Percentiles rank a stretch among this genome's conserved stretches.
phyloP scores from a whole-genome alignment of 331 rosid genomes.

The Arachis monticola region DNA sequence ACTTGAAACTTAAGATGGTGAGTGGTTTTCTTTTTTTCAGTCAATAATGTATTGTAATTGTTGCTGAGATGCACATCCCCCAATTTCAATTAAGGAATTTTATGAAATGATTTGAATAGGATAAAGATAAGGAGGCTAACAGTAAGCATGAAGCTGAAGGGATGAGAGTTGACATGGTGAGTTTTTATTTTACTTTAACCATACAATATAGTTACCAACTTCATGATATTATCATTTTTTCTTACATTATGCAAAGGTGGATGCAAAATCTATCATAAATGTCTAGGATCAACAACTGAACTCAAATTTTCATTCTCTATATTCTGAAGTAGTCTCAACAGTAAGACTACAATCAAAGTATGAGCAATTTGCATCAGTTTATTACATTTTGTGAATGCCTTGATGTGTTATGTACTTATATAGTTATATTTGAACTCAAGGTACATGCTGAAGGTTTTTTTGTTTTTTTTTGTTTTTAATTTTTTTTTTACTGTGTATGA shows the following conservation, averaged over 20 bases:
- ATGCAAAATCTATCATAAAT: constrained; percentile 40
- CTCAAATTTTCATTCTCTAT: constrained; percentile 32
- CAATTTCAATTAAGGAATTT: constrained; percentile 27
- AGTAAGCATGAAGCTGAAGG: constrained; percentile 43
- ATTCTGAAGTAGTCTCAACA: constrained; percentile 36
- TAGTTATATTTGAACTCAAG: background rate
- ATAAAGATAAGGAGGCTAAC: constrained; percentile 53
- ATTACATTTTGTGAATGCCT: constrained; percentile 15
- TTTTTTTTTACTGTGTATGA: background rate
- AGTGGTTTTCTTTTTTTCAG: constrained; percentile 39
- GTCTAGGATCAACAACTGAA: constrained; percentile 42
- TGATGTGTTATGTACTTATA: background rate
- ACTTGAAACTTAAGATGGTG: constrained; percentile 75
- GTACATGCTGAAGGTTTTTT: background rate
- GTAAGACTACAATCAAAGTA: constrained; percentile 44
- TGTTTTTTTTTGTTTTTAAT: background rate
- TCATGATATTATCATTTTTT: constrained; percentile 26
- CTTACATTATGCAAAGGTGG: constrained; percentile 45
- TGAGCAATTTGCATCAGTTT: constrained; percentile 2
- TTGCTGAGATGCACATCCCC: constrained; percentile 30
- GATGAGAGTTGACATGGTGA: constrained; percentile 52
- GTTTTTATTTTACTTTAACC: constrained; percentile 38
- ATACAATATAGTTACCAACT: constrained; percentile 1
- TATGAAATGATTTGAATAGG: constrained; percentile 48
- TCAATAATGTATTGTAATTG: constrained; percentile 10